These are phyloP conservation scores for Phytopythium litorale DNA, from an alignment of 352 stramenopile species.

Conservation along the genomic window DNA sequence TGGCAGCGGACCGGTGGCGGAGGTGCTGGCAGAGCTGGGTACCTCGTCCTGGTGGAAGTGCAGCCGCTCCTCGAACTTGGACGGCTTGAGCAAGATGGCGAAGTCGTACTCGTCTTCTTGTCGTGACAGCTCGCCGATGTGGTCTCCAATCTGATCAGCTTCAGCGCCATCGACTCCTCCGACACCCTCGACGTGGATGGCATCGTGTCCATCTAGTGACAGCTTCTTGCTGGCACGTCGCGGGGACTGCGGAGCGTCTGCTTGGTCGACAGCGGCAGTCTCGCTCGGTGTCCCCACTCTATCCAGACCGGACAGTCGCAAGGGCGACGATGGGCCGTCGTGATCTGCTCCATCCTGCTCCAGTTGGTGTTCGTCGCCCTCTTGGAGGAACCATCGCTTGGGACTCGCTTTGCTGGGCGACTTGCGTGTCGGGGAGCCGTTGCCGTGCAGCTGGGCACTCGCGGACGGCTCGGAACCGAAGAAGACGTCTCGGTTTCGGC, in stretches of 20 bases:
- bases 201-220: not conserved
- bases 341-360: not conserved
- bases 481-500: not conserved
- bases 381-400: constrained; percentile 3
- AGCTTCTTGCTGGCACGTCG: not conserved
- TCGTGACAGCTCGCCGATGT: constrained; percentile 54
- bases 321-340: not conserved
- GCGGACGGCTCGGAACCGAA: constrained; percentile 1
- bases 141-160: constrained; percentile 13
- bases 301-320: not conserved
- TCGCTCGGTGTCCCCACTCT: not conserved
- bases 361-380: not conserved
- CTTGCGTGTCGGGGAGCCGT: not conserved
- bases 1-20: not conserved
- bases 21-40: not conserved
- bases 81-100: constrained; percentile 77
- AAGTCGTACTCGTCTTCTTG: constrained; percentile 82
- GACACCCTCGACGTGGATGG: not conserved
- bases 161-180: not conserved
- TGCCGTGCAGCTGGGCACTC: constrained; percentile 2
- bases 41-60: constrained; percentile 21
- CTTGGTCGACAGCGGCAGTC: not conserved
- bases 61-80: constrained; percentile 60
- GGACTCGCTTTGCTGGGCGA: constrained; percentile 4
- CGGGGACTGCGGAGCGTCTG: not conserved